These are phyloP conservation scores for Microdochium paspali DNA, from an alignment of 2,329 filamentous ascomycete species.

Conservation along the genomic window DNA sequence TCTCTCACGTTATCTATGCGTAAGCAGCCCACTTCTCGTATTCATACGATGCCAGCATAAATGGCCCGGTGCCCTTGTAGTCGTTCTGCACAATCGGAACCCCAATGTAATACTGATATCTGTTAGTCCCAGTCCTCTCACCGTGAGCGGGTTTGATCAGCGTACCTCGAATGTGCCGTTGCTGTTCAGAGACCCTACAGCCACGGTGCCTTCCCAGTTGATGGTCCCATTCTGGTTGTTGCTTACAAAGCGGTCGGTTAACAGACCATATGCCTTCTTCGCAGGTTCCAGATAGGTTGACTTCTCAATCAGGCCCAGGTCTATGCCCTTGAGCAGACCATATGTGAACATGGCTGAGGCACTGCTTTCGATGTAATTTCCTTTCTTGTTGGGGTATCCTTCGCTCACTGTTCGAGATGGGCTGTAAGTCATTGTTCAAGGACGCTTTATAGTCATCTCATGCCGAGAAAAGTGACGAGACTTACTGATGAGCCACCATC, in stretches of 20 bases:
- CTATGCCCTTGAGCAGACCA: conserved; percentile 35
- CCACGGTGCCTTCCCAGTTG: conserved; percentile 40
- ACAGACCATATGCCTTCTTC: conserved; percentile 30
- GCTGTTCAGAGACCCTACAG: conserved; percentile 37
- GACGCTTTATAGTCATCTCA: too few relatives aligned
- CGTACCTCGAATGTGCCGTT: conserved; percentile 38
- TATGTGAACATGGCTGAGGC: conserved; percentile 50
- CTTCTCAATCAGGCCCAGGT: conserved; percentile 22
- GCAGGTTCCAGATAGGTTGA: conserved; percentile 24
- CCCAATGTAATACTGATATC: conserved; percentile 28
- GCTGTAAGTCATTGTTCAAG: too few relatives aligned
- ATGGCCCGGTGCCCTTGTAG: conserved; percentile 26
- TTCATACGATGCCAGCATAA: conserved; percentile 27
- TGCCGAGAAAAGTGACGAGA: too few relatives aligned
- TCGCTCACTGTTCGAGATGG: conserved; percentile 32
- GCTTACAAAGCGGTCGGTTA: conserved; percentile 34
- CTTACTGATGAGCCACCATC: conserved; percentile 45
- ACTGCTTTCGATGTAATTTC: conserved; percentile 53
- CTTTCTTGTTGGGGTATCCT: conserved; percentile 31
- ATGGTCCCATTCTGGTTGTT: conserved; percentile 34
- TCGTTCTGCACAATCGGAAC: conserved; percentile 25
- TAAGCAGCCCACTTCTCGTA: conserved; percentile 10
- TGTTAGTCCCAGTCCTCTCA: neutral
- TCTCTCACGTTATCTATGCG: neutral
- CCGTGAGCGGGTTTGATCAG: conserved; percentile 1